A percentile compares a stretch with the other conserved stretches of the same genome.
Evolutionary conservation across 352 stramenopile genomes (phyloP).

Genomic region (Phytophthora syringae): DNA sequence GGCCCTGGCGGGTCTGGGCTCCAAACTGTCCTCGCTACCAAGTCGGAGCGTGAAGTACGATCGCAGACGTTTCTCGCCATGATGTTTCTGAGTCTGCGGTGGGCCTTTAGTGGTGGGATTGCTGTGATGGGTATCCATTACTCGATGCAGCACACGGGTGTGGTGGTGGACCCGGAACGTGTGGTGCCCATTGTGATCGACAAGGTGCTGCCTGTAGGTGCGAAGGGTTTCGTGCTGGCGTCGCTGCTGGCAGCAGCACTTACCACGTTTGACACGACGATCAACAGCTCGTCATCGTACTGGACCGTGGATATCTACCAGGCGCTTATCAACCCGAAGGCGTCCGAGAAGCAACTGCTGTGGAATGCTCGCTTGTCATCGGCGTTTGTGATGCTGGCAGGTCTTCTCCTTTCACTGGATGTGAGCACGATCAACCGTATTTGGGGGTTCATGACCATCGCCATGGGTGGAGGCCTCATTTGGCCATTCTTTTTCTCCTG

Average conservation of each 20-base stretch:
- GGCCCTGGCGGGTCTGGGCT: slow-evolving; percentile 71
- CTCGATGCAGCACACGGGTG: slow-evolving; percentile 45
- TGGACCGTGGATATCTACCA: slow-evolving; percentile 88
- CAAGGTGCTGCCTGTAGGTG: slow-evolving; percentile 70
- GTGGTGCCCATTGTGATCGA: slow-evolving; percentile 79
- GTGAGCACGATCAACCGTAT: slow-evolving; percentile 82
- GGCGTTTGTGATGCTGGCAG: slow-evolving; percentile 61
- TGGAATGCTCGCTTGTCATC: slow-evolving; percentile 74
- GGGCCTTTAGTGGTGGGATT: slow-evolving; percentile 79
- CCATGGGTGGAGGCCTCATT: slow-evolving; percentile 67
- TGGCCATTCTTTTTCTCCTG: slow-evolving; percentile 84
- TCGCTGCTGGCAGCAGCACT: slow-evolving; percentile 74
- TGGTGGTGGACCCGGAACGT: slow-evolving; percentile 73
- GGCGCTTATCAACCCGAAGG: slow-evolving; percentile 64
- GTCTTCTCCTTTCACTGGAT: slow-evolving; percentile 67
- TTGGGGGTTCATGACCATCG: slow-evolving; percentile 85
- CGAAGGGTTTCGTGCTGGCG: slow-evolving; percentile 74
- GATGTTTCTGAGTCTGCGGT: slow-evolving; percentile 72
- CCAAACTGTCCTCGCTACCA: slow-evolving; percentile 78
- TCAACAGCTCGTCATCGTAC: slow-evolving; percentile 82
- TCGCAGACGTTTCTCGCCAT: slow-evolving; percentile 83
- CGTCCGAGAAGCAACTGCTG: slow-evolving; percentile 60
- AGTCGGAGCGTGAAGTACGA: slow-evolving; percentile 80
- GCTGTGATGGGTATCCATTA: slow-evolving; percentile 77
- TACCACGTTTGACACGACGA: slow-evolving; percentile 83